Evolutionary conservation across 1,139 yeast species (phyloP).

Genomic region (Taiozyma sp.): DNA sequence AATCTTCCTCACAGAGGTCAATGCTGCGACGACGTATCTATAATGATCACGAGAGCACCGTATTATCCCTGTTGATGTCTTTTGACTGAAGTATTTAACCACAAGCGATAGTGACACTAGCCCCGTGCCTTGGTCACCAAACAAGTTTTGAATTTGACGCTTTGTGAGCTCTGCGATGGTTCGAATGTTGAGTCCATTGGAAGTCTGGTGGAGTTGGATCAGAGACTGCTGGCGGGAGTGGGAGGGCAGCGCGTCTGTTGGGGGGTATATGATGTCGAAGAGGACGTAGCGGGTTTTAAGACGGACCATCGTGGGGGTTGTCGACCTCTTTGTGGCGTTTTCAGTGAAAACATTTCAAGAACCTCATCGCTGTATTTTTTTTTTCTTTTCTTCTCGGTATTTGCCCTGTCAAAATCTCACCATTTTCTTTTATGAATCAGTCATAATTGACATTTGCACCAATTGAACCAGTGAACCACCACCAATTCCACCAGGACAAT

Average conservation of each 20-base stretch:
- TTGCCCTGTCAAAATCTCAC: too few species aligned
- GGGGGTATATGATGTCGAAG: conserved; percentile 74
- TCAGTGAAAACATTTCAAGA: too few species aligned
- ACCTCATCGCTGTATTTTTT: too few species aligned
- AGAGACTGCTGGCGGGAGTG: conserved; percentile 30
- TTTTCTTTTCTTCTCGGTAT: too few species aligned
- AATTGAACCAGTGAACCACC: too few species aligned
- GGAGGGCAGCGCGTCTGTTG: conserved; percentile 10
- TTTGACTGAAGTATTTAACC: conserved; percentile 74
- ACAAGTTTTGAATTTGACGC: conserved; percentile 47
- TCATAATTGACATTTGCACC: too few species aligned
- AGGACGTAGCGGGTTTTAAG: conserved; percentile 78
- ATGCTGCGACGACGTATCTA: conserved; percentile 61
- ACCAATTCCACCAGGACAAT: background rate
- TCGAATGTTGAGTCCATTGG: conserved; percentile 38
- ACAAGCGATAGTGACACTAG: conserved; percentile 53
- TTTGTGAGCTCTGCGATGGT: conserved; percentile 49
- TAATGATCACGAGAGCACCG: conserved; percentile 67
- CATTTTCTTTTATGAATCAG: too few species aligned
- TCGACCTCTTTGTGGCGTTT: too few species aligned
- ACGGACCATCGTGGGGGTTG: conserved; percentile 58
- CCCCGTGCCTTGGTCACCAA: conserved; percentile 80
- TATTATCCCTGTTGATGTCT: conserved; percentile 80
- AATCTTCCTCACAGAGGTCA: conserved; percentile 54
- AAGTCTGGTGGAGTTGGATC: conserved; percentile 42